phyloP scores from a whole-genome alignment of 805 yeast genomes.

The Cephaloascus albidus region DNA sequence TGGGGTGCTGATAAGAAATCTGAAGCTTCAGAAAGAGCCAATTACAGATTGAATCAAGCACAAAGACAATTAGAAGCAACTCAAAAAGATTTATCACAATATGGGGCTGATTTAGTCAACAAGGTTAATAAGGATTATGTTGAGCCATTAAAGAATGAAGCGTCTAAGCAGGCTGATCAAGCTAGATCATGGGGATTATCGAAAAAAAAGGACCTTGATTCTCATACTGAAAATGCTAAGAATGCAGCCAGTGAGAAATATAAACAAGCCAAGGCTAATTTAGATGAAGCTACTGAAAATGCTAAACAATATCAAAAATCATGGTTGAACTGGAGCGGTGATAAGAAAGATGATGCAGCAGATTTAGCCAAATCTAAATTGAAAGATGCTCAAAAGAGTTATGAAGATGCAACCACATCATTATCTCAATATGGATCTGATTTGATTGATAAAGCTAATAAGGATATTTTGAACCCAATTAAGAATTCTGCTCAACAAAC shows the following conservation, averaged over 20 bases:
- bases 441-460: neutral
- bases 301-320: neutral
- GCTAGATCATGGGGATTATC: neutral
- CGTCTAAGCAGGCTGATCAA: neutral
- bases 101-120: neutral
- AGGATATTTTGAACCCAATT: neutral
- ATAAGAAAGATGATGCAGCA: neutral
- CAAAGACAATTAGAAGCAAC: neutral
- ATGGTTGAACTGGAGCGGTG: neutral
- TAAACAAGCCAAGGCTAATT: neutral
- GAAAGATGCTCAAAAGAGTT: neutral
- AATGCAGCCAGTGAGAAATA: neutral
- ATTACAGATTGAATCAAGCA: neutral
- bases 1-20: neutral
- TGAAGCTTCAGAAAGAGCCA: neutral
- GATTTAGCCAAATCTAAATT: neutral
- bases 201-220: neutral
- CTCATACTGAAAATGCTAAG: neutral
- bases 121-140: neutral
- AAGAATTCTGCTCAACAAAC: neutral
- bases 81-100: neutral
- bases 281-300: neutral
- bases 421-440: neutral
- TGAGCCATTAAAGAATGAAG: neutral
- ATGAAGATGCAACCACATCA: neutral